A percentile compares a stretch with the other conserved stretches of the same genome.
These are phyloP conservation scores for Haberlea rhodopensis DNA, from an alignment of 257 asterid genomes.

Conservation along the genomic window DNA sequence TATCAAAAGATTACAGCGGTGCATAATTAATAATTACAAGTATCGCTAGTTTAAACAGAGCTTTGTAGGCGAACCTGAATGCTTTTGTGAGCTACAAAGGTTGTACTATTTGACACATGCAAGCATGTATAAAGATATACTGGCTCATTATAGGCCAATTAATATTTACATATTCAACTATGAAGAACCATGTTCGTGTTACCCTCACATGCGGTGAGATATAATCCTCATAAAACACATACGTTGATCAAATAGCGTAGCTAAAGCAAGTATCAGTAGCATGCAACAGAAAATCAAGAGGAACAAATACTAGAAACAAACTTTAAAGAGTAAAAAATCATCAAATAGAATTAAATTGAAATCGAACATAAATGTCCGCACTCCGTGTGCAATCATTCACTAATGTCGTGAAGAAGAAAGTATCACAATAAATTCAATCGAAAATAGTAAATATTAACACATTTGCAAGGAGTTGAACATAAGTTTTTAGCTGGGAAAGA, in stretches of 20 bases:
- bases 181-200: background rate
- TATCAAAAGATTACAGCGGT: too few species aligned
- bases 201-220: background rate
- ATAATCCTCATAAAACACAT: constrained; percentile 8
- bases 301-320: constrained; percentile 2
- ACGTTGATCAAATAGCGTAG: constrained; percentile 5
- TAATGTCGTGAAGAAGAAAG: constrained; percentile 1
- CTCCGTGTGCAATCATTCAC: background rate
- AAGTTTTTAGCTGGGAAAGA: constrained; percentile 8
- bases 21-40: too few species aligned
- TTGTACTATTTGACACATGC: background rate
- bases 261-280: background rate
- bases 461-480: constrained; percentile 11
- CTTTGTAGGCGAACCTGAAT: background rate
- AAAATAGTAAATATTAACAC: background rate
- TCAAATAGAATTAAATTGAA: background rate
- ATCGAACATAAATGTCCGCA: background rate
- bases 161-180: background rate
- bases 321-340: background rate
- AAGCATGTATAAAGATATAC: background rate
- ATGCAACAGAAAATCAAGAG: background rate
- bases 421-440: constrained; percentile 2
- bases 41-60: too few species aligned
- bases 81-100: background rate
- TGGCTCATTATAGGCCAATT: background rate